Base-by-base conservation (phyloP, 306 rosid species). In the Quercus ilex region DNA sequence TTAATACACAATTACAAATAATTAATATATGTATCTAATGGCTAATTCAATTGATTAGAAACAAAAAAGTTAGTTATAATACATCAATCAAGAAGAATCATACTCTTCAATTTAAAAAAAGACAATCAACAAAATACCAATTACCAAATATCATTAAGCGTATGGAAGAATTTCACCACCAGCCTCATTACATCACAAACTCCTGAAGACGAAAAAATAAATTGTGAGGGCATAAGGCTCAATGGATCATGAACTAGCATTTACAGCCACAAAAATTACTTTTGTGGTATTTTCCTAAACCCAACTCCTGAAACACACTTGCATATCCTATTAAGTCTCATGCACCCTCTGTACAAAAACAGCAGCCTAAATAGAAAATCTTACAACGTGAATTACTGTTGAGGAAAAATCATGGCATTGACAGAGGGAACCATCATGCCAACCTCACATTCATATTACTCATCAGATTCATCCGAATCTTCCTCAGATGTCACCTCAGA, bases 401-500 rank as follows among this genome's bases (percentile, higher is more conserved):
- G 68, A 73, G 57, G 79, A 71, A 75, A 68, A 53, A 10, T 30
- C 68, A 77, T 9, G 69, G 53, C 63, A 76, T 8, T 20, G 49
- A 28, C 51, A 51, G 53, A 38, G 23, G 76, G 30, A 60, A 60
- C 70, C 63, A 70, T 30, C 77, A 73, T 57, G 53, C 49, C 58
- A 72, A 64, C 64, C 64, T 17, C 57, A 38, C 46, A 68, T 30
- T 74, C 69, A 41, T 74, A 55, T 17, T 43, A 52, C 76, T 87
- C 18, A 71, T 62, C 84, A 14, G 87, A 86, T 81, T 79, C 91
- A 60, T 90, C 89, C 14, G 94, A 88, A 69, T 74, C 78, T 65
- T 81, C 93, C 10, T 86, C 91, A 58, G 89, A 83, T 80, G 88
- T 90, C 78, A 83, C 69, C 26, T 83, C 91, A 6, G 94, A 88